Conservation (phyloP, 83 land plant genomes). For the Diphasiastrum complanatum region DNA sequence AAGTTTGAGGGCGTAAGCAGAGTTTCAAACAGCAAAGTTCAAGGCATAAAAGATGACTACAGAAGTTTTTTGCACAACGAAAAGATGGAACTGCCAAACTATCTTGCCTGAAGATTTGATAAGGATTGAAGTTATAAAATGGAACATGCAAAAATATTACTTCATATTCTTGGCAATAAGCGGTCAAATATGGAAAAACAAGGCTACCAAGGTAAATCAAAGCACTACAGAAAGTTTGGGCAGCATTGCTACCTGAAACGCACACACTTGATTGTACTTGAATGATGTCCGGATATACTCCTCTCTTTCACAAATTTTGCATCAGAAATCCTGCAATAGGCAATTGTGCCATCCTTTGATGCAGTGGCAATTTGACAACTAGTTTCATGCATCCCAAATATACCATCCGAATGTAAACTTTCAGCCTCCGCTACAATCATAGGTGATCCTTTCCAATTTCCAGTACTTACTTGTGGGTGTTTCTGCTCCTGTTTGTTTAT, state of each 20-base stretch:
- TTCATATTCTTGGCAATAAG: too few species aligned
- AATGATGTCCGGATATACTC: conserved; percentile 38
- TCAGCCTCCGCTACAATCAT: conserved; percentile 16
- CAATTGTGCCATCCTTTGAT: conserved; percentile 35
- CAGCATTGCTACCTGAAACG: conserved; percentile 31
- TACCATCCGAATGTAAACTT: conserved; percentile 30
- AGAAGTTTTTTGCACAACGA: too few species aligned
- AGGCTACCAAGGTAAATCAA: background rate
- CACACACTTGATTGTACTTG: conserved; percentile 35
- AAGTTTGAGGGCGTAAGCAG: too few species aligned
- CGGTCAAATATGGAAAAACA: background rate
- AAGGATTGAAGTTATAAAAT: too few species aligned
- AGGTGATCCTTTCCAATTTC: conserved; percentile 10
- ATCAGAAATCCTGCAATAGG: conserved; percentile 8
- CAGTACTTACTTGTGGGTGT: background rate
- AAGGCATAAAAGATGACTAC: too few species aligned
- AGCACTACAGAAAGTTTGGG: background rate
- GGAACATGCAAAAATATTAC: too few species aligned
- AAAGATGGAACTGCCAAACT: too few species aligned
- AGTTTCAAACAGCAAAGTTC: too few species aligned
- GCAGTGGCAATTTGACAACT: conserved; percentile 31
- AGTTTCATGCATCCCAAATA: conserved; percentile 35
- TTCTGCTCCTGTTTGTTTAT: conserved; percentile 26
- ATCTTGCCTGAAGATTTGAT: too few species aligned
- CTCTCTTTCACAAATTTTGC: conserved; percentile 23